phyloP scores from a whole-genome alignment of 2,329 filamentous ascomycete genomes.

The Fusarium continuum region DNA sequence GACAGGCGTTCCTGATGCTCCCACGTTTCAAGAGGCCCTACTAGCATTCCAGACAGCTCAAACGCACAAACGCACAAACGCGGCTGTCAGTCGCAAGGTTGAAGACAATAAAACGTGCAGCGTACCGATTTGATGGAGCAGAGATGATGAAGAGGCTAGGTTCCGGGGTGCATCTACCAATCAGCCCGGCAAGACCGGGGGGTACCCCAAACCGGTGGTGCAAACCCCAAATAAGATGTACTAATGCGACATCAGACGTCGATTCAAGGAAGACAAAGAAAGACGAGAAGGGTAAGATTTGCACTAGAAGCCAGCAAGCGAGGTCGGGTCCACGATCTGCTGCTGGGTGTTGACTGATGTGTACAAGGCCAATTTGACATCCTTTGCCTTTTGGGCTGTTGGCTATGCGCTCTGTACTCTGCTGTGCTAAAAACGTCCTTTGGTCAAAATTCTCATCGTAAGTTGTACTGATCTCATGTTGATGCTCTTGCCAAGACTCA shows the following conservation, averaged over 20 bases:
- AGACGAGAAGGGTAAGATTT: conserved; percentile 20
- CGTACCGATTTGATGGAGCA: conserved; percentile 42
- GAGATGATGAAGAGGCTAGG: conserved; percentile 38
- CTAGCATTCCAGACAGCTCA: conserved; percentile 19
- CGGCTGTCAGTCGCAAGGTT: conserved; percentile 32
- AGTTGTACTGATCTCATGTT: background rate
- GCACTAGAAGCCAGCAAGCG: conserved; percentile 17
- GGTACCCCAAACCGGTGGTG: conserved; percentile 36
- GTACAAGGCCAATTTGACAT: background rate
- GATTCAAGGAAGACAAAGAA: conserved; percentile 22
- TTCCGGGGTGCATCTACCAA: conserved; percentile 42
- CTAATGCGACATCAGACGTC: conserved; percentile 39
- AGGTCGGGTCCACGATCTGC: conserved; percentile 17
- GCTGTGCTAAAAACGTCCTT: conserved; percentile 1
- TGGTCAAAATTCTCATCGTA: background rate
- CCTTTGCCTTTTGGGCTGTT: conserved; percentile 7
- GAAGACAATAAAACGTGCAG: conserved; percentile 40
- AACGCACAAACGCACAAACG: conserved; percentile 18
- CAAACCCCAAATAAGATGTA: conserved; percentile 37
- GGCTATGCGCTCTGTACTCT: background rate
- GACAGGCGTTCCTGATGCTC: conserved; percentile 27
- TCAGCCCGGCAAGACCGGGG: conserved; percentile 36
- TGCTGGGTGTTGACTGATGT: conserved; percentile 4
- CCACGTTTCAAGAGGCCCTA: conserved; percentile 41
- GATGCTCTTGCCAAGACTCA: conserved; percentile 31